Percentiles rank a stretch among this genome's conserved stretches.
Conservation (phyloP, 179 eudicot genomes). For the Amaranthus tricolor region DNA sequence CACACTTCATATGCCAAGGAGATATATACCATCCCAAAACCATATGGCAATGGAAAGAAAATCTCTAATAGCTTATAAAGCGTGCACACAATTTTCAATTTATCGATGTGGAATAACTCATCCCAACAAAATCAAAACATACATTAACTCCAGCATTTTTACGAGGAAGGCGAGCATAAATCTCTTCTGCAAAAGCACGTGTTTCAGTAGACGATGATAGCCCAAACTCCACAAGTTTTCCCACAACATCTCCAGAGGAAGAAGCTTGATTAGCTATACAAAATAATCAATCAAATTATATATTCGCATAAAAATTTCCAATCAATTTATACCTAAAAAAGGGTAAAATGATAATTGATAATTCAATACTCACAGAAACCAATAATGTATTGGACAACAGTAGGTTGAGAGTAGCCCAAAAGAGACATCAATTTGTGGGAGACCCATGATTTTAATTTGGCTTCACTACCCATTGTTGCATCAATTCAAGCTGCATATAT, state of each 20-base stretch:
- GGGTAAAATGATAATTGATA: background rate
- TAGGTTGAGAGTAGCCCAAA: conserved; percentile 64
- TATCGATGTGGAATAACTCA: too few relatives aligned
- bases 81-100: too few relatives aligned
- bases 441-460: conserved; percentile 73
- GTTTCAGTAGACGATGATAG: conserved; percentile 55
- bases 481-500: too few relatives aligned
- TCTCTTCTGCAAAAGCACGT: conserved; percentile 66
- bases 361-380: conserved; percentile 31
- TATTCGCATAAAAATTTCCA: background rate
- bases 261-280: conserved; percentile 76
- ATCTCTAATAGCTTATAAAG: too few relatives aligned
- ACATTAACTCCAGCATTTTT: conserved; percentile 67
- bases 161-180: conserved; percentile 66
- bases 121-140: conserved; percentile 42
- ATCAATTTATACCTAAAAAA: background rate
- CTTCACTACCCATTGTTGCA: conserved; percentile 35
- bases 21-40: too few relatives aligned
- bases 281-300: background rate
- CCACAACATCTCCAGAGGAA: conserved; percentile 58
- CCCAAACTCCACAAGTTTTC: conserved; percentile 56
- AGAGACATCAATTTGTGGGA: conserved; percentile 82
- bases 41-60: too few relatives aligned
- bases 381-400: conserved; percentile 72
- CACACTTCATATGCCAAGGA: too few relatives aligned